phyloP scores from a whole-genome alignment of 164 flowering plant genomes.

The Vitis amurensis region DNA sequence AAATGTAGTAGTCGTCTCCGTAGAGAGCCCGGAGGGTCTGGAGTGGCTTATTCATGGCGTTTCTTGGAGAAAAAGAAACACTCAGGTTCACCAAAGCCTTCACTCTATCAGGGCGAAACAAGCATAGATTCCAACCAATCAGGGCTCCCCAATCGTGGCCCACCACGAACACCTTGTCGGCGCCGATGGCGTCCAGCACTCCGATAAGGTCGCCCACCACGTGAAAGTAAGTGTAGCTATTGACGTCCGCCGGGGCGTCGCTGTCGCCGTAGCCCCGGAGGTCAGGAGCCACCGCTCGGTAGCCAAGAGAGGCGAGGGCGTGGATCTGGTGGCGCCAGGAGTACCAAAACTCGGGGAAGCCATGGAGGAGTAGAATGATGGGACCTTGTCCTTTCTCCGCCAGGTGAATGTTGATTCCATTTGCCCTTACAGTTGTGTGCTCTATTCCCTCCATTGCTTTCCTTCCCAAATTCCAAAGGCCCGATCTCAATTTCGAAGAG shows the following conservation, averaged over 20 bases:
- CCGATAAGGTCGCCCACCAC: constrained; percentile 69
- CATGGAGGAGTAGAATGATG: constrained; percentile 51
- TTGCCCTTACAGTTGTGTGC: constrained; percentile 37
- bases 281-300: constrained; percentile 56
- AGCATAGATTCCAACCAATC: constrained; percentile 64
- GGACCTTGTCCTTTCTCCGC: constrained; percentile 66
- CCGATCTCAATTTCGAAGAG: no score
- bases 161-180: constrained; percentile 62
- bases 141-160: constrained; percentile 86
- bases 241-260: constrained; percentile 38
- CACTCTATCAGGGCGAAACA: constrained; percentile 71
- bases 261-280: constrained; percentile 64
- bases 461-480: not conserved
- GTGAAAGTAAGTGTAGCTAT: constrained; percentile 47
- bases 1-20: constrained; percentile 74
- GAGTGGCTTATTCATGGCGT: constrained; percentile 42
- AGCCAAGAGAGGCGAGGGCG: constrained; percentile 45
- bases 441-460: constrained; percentile 32
- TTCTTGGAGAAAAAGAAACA: constrained; percentile 47
- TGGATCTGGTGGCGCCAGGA: constrained; percentile 66
- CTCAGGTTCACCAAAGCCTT: constrained; percentile 76
- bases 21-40: constrained; percentile 33
- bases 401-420: constrained; percentile 59
- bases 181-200: constrained; percentile 54
- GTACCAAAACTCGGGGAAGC: constrained; percentile 69